These are phyloP conservation scores for Exophiala bonariae DNA, from an alignment of 2,329 filamentous ascomycete genomes.

Conservation along the genomic window DNA sequence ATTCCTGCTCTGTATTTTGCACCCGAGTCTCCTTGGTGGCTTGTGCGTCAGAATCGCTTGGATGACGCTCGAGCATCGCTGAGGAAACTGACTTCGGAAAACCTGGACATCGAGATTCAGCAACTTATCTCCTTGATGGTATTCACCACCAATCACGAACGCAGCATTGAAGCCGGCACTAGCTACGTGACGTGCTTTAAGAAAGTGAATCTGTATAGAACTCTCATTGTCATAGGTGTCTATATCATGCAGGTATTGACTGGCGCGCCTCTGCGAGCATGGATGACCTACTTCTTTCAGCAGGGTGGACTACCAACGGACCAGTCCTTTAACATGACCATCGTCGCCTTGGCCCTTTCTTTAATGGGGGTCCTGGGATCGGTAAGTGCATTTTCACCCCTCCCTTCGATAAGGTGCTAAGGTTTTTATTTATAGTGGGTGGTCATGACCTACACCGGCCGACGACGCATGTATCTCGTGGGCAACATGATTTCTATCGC, in stretches of 20 bases:
- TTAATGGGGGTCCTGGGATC: slow-evolving; percentile 32
- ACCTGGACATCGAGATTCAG: slow-evolving; percentile 59
- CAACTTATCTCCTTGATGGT: slow-evolving; percentile 82
- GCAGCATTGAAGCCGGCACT: neutral
- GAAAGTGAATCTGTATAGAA: slow-evolving; percentile 35
- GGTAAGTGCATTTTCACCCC: neutral
- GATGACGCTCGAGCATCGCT: slow-evolving; percentile 37
- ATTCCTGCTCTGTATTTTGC: slow-evolving; percentile 31
- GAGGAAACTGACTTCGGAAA: slow-evolving; percentile 32
- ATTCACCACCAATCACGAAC: slow-evolving; percentile 56
- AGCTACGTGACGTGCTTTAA: slow-evolving; percentile 32
- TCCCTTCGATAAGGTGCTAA: neutral
- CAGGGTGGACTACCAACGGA: slow-evolving; percentile 40
- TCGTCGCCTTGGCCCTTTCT: slow-evolving; percentile 37
- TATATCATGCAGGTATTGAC: slow-evolving; percentile 62
- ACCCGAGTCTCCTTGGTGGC: slow-evolving; percentile 28
- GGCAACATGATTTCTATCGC: slow-evolving; percentile 59
- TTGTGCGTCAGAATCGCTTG: slow-evolving; percentile 34
- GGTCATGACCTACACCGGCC: slow-evolving; percentile 29
- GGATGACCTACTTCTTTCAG: slow-evolving; percentile 44
- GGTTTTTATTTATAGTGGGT: no score
- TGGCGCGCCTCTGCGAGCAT: slow-evolving; percentile 52
- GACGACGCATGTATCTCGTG: slow-evolving; percentile 25
- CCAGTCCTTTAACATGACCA: slow-evolving; percentile 24
- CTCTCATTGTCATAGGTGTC: slow-evolving; percentile 38